phyloP scores from a whole-genome alignment of 208 protist species.

The Leishmania tarentolae region DNA sequence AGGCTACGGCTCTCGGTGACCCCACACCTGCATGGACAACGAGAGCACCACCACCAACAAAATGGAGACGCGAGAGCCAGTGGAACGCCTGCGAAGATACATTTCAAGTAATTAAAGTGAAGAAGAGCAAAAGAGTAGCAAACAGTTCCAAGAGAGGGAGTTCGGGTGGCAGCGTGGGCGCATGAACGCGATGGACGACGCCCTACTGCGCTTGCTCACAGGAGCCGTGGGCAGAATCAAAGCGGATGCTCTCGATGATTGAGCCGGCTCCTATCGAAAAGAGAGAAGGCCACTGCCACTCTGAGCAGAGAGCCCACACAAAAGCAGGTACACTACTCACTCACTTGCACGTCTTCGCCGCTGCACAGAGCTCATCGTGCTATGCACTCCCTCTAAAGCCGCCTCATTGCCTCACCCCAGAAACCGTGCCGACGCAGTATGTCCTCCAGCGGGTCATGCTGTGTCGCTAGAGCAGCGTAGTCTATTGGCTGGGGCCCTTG shows the following conservation, averaged over 20 bases:
- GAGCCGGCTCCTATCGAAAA: not conserved
- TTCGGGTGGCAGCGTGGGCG: no score
- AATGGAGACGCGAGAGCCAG: not conserved
- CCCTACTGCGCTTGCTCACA: not conserved
- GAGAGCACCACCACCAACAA: not conserved
- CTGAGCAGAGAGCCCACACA: not conserved
- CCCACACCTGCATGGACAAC: no score
- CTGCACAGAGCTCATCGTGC: not conserved
- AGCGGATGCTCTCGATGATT: not conserved
- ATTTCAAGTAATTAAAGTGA: not conserved
- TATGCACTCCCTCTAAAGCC: not conserved
- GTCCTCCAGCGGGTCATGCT: constrained; percentile 27
- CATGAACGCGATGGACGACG: not conserved
- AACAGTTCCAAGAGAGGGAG: not conserved
- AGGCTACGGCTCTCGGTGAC: no score
- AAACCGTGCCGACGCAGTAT: constrained; percentile 37
- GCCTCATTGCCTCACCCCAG: constrained; percentile 37
- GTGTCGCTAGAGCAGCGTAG: constrained; percentile 13
- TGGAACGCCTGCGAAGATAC: not conserved
- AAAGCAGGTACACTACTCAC: not conserved
- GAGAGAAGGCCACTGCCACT: not conserved
- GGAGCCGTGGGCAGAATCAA: not conserved
- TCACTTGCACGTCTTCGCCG: not conserved
- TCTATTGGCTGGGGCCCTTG: not conserved
- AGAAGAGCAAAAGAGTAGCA: not conserved